These are phyloP conservation scores for Fraxinus albicans DNA, from an alignment of 305 asterid genomes.

Conservation along the genomic window DNA sequence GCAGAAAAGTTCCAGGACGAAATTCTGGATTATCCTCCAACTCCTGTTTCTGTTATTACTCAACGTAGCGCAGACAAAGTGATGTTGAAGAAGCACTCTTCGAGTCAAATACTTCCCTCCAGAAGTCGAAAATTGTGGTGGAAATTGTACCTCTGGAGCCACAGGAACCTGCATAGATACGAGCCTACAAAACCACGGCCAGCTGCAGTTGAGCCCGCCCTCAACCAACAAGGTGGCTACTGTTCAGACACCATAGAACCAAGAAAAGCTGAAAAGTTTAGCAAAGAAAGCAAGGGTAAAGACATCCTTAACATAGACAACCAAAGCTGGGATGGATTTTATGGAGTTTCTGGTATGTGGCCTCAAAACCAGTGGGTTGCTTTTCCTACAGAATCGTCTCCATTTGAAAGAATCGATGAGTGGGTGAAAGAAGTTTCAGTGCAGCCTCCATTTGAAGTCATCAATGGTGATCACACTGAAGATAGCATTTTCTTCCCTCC, in stretches of 20 bases:
- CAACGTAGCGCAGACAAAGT: slow-evolving; percentile 68
- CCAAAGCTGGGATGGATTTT: slow-evolving; percentile 47
- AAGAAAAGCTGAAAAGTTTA: slow-evolving; percentile 24
- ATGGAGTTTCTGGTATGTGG: slow-evolving; percentile 61
- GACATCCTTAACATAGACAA: slow-evolving; percentile 25
- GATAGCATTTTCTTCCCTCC: slow-evolving; percentile 35
- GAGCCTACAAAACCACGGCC: slow-evolving; percentile 21
- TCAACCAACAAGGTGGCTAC: slow-evolving; percentile 51
- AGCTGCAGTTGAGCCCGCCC: slow-evolving; percentile 19
- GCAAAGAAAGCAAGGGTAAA: slow-evolving; percentile 25
- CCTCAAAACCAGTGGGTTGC: slow-evolving; percentile 89
- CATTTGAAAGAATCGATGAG: slow-evolving; percentile 50
- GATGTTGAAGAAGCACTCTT: slow-evolving; percentile 75
- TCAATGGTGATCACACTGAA: slow-evolving; percentile 33
- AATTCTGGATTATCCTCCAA: slow-evolving; percentile 27
- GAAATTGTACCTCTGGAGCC: slow-evolving; percentile 85
- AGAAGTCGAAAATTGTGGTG: slow-evolving; percentile 73
- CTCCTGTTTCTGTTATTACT: slow-evolving; percentile 51
- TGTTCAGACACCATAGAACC: slow-evolving; percentile 52
- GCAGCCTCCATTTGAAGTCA: slow-evolving; percentile 41
- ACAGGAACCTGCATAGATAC: slow-evolving; percentile 50
- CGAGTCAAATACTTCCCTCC: slow-evolving; percentile 77
- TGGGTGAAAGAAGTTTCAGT: slow-evolving; percentile 65
- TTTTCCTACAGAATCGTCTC: slow-evolving; percentile 54
- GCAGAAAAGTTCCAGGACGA: slow-evolving; percentile 32